Base-by-base conservation (phyloP, 768 basidiomycete species). In the Myochromella boudieri region DNA sequence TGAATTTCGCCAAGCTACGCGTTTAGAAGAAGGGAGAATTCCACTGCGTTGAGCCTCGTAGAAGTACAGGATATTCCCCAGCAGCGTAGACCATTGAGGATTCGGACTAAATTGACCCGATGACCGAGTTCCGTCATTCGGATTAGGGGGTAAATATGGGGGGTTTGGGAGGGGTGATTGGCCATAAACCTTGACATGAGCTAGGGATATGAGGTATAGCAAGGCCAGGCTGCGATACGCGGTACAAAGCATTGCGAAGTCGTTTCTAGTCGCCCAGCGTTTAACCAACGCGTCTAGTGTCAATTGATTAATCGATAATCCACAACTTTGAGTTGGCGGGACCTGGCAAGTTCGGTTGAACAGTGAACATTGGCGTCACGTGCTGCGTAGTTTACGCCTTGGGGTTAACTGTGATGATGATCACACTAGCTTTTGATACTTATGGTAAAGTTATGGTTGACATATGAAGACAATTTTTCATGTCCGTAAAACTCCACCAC, bases 1-100 rank as follows among this genome's bases (percentile, higher is more conserved):
- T 46, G 85, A 78, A 58, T 97, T 97, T 42, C 94, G 74, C 95
- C 95, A 97, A 20, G 78, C 60, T 2, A 95, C 90, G 31, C 94
- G 78, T 50, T 89, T 90, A 3, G 71, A 71, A 10, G 67, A 57
- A 0, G 85, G 78, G 12, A 95, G 75, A 33, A 73, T 72, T 12
- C 94, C 94, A 44, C 87, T 89, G 15, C 94, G 76, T 59, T 97
- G 94, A 1, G 85, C 92, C 52, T 97, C 94, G 60, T 94, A 97
- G 65, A 95, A 95, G 60, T 83, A 95, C 21, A 95, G 62, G 21
- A 86, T 64, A 62, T 86, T 82, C 3, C 93, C 94, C 0, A 95
- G 77, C 2, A 95, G 64, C 39, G 74, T 85, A 4, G 84, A 77
- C 91, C 93, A 95, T 61, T 93, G 89, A 2, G 78, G 57, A 61